phyloP scores from a whole-genome alignment of 2,329 filamentous ascomycete genomes.

The Mycosphaerella sp. region DNA sequence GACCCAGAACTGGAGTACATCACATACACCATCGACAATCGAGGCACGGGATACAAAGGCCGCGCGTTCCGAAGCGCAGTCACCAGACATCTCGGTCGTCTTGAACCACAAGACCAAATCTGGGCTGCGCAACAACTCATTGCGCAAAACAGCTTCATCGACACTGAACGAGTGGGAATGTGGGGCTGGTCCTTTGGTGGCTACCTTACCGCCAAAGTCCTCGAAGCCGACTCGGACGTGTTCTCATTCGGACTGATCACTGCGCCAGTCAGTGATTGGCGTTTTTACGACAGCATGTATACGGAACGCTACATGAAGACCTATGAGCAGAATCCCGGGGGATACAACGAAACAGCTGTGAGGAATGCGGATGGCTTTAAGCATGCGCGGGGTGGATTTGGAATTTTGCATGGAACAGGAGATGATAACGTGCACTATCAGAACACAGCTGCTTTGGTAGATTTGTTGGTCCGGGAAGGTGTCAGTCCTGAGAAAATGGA shows the following conservation, averaged over 20 bases:
- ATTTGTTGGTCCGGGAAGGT: constrained; percentile 54
- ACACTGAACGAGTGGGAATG: constrained; percentile 56
- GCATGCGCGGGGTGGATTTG: constrained; percentile 54
- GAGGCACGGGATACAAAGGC: constrained; percentile 60
- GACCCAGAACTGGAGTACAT: constrained; percentile 64
- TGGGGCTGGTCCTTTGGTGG: constrained; percentile 66
- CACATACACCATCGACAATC: constrained; percentile 62
- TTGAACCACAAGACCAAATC: constrained; percentile 62
- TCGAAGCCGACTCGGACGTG: constrained; percentile 55
- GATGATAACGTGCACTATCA: constrained; percentile 71
- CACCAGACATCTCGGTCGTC: constrained; percentile 53
- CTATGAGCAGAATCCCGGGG: constrained; percentile 49
- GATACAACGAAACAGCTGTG: constrained; percentile 58
- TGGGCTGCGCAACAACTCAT: constrained; percentile 57
- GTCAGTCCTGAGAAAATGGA: constrained; percentile 58
- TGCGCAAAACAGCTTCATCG: constrained; percentile 48
- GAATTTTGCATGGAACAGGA: constrained; percentile 60
- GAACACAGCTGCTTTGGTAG: constrained; percentile 56
- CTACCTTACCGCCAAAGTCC: constrained; percentile 59
- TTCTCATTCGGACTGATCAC: constrained; percentile 60
- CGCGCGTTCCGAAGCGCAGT: constrained; percentile 57
- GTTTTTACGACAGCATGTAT: constrained; percentile 66
- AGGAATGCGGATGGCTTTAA: constrained; percentile 56
- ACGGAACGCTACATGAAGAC: constrained; percentile 69
- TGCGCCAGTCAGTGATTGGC: constrained; percentile 62